Percentiles rank a stretch among this genome's conserved stretches.
phyloP scores from a whole-genome alignment of 208 protist genomes.

The Leishmania mexicana region DNA sequence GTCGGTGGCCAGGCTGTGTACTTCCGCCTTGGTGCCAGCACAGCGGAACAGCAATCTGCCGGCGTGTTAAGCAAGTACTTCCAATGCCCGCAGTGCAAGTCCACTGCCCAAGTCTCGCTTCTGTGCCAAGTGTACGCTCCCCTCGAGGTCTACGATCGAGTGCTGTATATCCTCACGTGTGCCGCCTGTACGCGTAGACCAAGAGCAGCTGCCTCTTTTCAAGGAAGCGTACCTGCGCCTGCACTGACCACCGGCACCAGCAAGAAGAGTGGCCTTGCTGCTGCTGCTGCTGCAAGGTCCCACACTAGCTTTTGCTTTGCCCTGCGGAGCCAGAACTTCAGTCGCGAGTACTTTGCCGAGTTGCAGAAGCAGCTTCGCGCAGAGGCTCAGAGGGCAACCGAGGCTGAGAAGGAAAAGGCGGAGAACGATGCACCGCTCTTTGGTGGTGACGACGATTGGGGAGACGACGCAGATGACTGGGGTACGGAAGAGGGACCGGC shows the following conservation, averaged over 20 bases:
- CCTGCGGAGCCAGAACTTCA: conserved; percentile 85
- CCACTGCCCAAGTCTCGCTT: conserved; percentile 51
- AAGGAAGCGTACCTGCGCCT: background rate
- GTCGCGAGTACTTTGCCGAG: conserved; percentile 48
- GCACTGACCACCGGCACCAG: background rate
- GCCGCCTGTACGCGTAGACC: conserved; percentile 36
- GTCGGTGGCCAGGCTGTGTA: conserved; percentile 67
- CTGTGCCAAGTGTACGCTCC: conserved; percentile 83
- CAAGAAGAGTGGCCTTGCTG: conserved; percentile 32
- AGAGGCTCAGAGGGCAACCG: conserved; percentile 8
- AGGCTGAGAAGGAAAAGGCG: conserved; percentile 5
- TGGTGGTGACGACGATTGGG: conserved; percentile 56
- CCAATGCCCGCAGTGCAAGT: conserved; percentile 78
- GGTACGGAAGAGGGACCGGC: background rate
- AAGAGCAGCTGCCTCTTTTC: background rate
- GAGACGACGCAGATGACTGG: conserved; percentile 25
- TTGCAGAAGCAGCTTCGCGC: conserved; percentile 21
- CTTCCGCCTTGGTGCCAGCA: conserved; percentile 46
- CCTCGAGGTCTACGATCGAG: conserved; percentile 75
- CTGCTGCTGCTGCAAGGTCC: conserved; percentile 15
- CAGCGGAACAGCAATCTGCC: conserved; percentile 15
- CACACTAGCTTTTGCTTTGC: conserved; percentile 75
- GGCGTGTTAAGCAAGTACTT: conserved; percentile 39
- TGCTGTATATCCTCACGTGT: conserved; percentile 85
- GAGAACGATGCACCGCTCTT: conserved; percentile 42